Evolutionary conservation across 169 alveolate genomes (phyloP), one percentile per base, ranked within the genome.

Genomic region (Blepharisma undulans): DNA sequence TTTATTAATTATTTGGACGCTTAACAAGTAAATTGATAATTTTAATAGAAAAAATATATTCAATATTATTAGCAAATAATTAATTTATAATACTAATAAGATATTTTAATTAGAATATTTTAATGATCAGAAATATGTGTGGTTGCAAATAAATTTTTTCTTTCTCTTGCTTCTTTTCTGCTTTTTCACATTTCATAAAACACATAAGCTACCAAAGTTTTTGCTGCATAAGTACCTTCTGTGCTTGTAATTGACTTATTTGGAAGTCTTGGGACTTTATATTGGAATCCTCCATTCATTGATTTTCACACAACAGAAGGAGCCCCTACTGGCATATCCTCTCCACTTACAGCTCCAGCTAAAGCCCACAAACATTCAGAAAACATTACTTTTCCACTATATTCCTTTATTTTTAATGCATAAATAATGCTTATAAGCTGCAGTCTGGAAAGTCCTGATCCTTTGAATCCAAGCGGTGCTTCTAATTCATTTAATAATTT

Each of bases 391-490:
- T 76, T 32, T 30, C 76, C 76, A 4, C 77, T 72, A 48, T 33
- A 25, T 22, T 76, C 85, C n/a, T 22, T 30, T 21, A 88, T 48
- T 72, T 32, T 48, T 3, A 76, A 21, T 19, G 77, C 85, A 19
- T 33, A 19, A 32, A 88, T 76, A 8, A 88, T 76, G 7, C 61
- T 29, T 34, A 88, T 22, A 7, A 76, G 22, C 77, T 88, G 60
- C 25, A 25, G 5, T 16, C 59, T 72, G 6, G 79, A 22, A 3
- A 87, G 48, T 7, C 76, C 30, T 74, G 27, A 61, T 8, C 72
- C 85, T 60, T 87, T 87, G 32, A 87, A 87, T n/a, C 92, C 92
- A 16, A 87, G 36, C 32, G 92, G 92, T 30, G 85, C 25, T 19
- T 87, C 84, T n/a, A 87, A 71, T 3, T 21, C 27, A 16, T 76